Conservation (phyloP, 1,139 yeast genomes). For the Magnusiomyces fungicola region DNA sequence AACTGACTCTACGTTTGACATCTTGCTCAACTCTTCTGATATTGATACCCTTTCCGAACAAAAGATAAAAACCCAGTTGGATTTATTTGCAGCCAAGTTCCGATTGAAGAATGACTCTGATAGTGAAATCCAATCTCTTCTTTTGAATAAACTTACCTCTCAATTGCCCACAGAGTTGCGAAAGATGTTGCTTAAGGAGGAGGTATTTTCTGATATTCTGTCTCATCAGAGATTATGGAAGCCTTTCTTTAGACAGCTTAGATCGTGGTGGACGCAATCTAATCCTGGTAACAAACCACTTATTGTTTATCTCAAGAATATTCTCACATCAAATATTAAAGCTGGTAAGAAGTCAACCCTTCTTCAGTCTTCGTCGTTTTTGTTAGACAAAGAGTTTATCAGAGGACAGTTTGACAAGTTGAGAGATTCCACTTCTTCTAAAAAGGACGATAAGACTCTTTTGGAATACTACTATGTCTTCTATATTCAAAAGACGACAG, state of each 20-base stretch:
- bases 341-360: background rate
- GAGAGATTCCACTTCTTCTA: slow-evolving; percentile 63
- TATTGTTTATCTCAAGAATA: background rate
- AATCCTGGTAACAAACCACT: background rate
- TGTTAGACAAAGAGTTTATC: slow-evolving; percentile 24
- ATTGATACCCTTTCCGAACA: background rate
- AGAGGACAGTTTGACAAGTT: slow-evolving; percentile 55
- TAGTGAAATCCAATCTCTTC: background rate
- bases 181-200: slow-evolving; percentile 5
- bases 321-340: background rate
- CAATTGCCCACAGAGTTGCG: slow-evolving; percentile 5
- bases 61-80: background rate
- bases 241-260: slow-evolving; percentile 1
- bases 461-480: slow-evolving; percentile 1
- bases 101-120: slow-evolving; percentile 2
- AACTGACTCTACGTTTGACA: slow-evolving; percentile 1
- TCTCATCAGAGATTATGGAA: slow-evolving; percentile 1
- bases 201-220: slow-evolving; percentile 1
- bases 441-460: background rate
- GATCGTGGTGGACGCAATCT: background rate
- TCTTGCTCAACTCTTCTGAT: background rate
- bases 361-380: slow-evolving; percentile 1
- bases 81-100: slow-evolving; percentile 6
- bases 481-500: background rate
- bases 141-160: background rate